phyloP scores from a whole-genome alignment of 164 flowering plant species.

The Aristolochia contorta region DNA sequence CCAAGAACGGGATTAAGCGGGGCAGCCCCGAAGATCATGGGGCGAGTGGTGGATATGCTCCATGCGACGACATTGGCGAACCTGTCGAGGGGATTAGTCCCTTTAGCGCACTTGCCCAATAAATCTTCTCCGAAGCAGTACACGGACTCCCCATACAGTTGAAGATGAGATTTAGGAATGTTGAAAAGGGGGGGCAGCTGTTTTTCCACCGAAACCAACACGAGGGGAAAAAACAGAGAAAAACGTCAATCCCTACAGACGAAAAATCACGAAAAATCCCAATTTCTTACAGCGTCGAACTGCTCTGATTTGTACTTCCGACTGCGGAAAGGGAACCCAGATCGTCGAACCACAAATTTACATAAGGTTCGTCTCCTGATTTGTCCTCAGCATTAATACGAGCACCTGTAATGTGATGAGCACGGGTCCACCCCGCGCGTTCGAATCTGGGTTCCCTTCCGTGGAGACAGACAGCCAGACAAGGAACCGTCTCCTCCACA shows the following conservation, averaged over 20 bases:
- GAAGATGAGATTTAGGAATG: conserved; percentile 85
- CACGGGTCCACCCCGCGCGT: too few species aligned
- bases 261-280: not conserved
- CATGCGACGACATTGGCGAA: conserved; percentile 58
- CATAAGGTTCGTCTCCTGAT: too few species aligned
- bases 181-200: conserved; percentile 81
- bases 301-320: not conserved
- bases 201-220: conserved; percentile 2
- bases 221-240: not conserved
- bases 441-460: not conserved
- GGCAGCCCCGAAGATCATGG: conserved; percentile 53
- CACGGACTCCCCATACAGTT: conserved; percentile 64
- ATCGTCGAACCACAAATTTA: too few species aligned
- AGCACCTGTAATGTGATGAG: too few species aligned
- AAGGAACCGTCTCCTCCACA: not conserved
- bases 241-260: not conserved
- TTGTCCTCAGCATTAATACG: too few species aligned
- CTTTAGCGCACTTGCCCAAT: conserved; percentile 37
- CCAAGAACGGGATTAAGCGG: conserved; percentile 89
- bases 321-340: not conserved
- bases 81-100: conserved; percentile 36
- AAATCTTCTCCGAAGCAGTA: conserved; percentile 43
- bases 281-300: not conserved
- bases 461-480: not conserved
- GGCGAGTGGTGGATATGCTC: conserved; percentile 65